Evolutionary conservation across 2,329 filamentous ascomycete species (phyloP).

Genomic region (Colletotrichum scovillei): DNA sequence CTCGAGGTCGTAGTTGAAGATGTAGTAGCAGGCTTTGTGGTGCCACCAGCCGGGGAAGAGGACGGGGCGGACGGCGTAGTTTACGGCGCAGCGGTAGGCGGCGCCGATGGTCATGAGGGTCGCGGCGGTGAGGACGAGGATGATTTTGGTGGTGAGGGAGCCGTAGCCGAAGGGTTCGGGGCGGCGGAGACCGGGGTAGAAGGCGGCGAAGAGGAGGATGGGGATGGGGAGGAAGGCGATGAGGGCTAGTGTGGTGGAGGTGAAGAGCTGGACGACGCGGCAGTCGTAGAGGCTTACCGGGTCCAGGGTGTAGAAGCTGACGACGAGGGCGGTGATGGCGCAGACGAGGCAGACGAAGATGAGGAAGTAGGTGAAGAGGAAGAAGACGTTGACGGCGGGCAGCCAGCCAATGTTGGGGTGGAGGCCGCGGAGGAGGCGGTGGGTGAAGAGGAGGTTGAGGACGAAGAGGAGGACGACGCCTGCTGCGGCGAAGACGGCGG

Average conservation of each 20-base stretch:
- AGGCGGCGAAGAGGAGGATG: constrained; percentile 58
- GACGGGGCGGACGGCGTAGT: constrained; percentile 61
- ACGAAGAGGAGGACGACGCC: constrained; percentile 82
- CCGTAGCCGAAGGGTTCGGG: constrained; percentile 70
- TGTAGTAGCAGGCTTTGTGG: constrained; percentile 79
- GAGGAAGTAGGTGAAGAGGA: constrained; percentile 69
- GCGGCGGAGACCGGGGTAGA: constrained; percentile 49
- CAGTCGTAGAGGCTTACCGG: constrained; percentile 59
- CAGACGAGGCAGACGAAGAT: constrained; percentile 72
- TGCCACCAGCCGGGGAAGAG: constrained; percentile 74
- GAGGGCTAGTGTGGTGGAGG: constrained; percentile 71
- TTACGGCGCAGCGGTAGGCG: constrained; percentile 72
- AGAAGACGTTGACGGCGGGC: constrained; percentile 58
- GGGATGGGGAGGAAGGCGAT: constrained; percentile 73
- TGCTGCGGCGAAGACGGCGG: constrained; percentile 77
- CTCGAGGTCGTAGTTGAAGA: constrained; percentile 83
- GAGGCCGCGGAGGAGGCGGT: constrained; percentile 78
- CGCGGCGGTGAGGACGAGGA: constrained; percentile 69
- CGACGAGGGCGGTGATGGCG: constrained; percentile 72
- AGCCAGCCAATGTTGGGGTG: constrained; percentile 80
- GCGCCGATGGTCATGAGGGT: constrained; percentile 75
- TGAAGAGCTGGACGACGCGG: constrained; percentile 73
- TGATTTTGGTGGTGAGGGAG: constrained; percentile 73
- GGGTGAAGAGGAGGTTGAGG: constrained; percentile 81
- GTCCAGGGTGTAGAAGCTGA: constrained; percentile 75